A percentile compares a stretch with the other conserved stretches of the same genome.
Evolutionary conservation across 2,329 filamentous ascomycete species (phyloP).

Genomic region (Venturia pyrina): DNA sequence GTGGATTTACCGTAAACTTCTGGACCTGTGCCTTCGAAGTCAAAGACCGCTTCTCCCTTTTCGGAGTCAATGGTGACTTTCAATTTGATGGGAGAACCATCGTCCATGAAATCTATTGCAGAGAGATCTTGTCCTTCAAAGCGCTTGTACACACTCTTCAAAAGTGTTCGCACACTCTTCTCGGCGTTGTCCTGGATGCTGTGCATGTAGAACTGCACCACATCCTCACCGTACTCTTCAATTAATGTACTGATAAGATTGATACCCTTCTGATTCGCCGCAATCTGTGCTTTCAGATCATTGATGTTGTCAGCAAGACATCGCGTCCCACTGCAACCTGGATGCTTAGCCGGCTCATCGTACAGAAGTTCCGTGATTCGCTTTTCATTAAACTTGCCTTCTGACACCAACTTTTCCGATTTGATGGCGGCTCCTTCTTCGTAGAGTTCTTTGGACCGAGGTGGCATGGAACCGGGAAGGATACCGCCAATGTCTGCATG

Average conservation of each 20-base stretch:
- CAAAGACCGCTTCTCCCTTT: constrained; percentile 67
- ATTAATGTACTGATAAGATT: constrained; percentile 65
- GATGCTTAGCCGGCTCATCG: constrained; percentile 61
- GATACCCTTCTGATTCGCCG: constrained; percentile 79
- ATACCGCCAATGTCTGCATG: constrained; percentile 82
- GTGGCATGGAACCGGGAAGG: constrained; percentile 73
- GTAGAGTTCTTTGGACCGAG: constrained; percentile 52
- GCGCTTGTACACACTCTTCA: constrained; percentile 59
- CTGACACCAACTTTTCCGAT: constrained; percentile 58
- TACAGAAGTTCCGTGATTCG: constrained; percentile 63
- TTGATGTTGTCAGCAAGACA: constrained; percentile 77
- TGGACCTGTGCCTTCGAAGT: constrained; percentile 68
- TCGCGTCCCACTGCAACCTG: constrained; percentile 68
- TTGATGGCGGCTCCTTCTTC: constrained; percentile 49
- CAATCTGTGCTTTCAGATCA: constrained; percentile 77
- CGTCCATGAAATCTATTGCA: constrained; percentile 78
- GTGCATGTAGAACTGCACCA: constrained; percentile 75
- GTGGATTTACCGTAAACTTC: constrained; percentile 56
- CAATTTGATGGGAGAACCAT: constrained; percentile 67
- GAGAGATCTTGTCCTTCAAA: constrained; percentile 62
- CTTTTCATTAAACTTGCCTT: constrained; percentile 69
- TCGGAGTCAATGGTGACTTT: constrained; percentile 64
- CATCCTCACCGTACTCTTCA: constrained; percentile 64
- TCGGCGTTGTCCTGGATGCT: constrained; percentile 76
- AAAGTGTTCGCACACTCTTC: constrained; percentile 59